Base-by-base conservation (phyloP, 768 basidiomycete species). In the Tylopilus subfusipes region DNA sequence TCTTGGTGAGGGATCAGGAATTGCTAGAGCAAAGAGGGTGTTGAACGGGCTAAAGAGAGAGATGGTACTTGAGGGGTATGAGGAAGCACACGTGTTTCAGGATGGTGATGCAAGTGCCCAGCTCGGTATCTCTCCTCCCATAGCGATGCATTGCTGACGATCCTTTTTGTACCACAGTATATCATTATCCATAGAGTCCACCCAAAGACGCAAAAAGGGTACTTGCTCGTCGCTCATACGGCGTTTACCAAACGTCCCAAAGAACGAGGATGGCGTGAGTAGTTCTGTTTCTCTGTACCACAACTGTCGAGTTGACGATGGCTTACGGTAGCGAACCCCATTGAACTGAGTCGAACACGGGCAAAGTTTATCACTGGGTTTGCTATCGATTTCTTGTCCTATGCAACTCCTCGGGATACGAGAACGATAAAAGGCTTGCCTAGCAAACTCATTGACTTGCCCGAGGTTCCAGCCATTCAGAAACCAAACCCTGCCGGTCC, bases 41-140 rank as follows among this genome's bases (percentile, higher is more conserved):
- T 64, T 98, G 59, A 98, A 98, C 68, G 82, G 85, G 48, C 67
- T 99, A 51, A 95, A 93, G 70, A 75, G 89, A 36, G 94, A 99
- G 75, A 93, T 98, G 91, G 81, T 91, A 4, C 74, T 92, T n/a
- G 84, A 79, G 2, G 89, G 84, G 0, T 98, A 82, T 58, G 82
- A 85, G 55, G 97, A 99, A 70, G 96, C 93, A 0, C 93, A 98
- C 73, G 92, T 98, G 11, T 95, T 95, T 64, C 93, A 98, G 69
- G 97, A 98, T 69, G 93, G 90, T 58, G 86, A 98, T 68, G 95
- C 90, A 68, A 72, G 89, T 82, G 24, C 18, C 24, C 24, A 4
- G 0, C 24, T 44, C 16, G n/a, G 9, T 13, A 45, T 36, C 25
- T 50, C 25, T 40, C 27, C 52, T 50, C 16, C 18, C 19, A 29